These are phyloP conservation scores for Eucalyptus cladocalyx DNA, from an alignment of 345 rosid genomes.

Conservation along the genomic window DNA sequence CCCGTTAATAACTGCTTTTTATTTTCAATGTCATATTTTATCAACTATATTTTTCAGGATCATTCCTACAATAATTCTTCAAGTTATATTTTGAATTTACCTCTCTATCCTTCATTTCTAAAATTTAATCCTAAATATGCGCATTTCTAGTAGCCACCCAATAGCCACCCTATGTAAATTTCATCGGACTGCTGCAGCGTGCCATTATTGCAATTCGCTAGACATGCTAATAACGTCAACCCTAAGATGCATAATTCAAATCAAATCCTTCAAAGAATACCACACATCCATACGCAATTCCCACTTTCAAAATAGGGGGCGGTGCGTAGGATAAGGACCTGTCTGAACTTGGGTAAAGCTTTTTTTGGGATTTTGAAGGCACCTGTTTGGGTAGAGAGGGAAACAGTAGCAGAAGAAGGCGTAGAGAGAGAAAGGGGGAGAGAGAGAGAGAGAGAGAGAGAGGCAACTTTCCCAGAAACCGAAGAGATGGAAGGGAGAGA, in stretches of 20 bases:
- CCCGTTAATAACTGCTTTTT: not conserved
- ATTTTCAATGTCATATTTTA: not conserved
- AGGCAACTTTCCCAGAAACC: not conserved
- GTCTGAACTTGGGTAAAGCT: not conserved
- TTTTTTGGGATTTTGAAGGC: not conserved
- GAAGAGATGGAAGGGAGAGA: constrained; percentile 5
- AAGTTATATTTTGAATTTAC: not conserved
- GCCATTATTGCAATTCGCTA: not conserved
- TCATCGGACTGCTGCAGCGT: not conserved
- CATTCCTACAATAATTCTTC: not conserved
- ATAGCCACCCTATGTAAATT: not conserved
- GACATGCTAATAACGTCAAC: not conserved
- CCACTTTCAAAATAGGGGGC: not conserved
- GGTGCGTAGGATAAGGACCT: not conserved
- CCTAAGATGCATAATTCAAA: not conserved
- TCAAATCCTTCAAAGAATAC: not conserved
- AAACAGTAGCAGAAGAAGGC: not conserved
- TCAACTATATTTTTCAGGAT: not conserved
- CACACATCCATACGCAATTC: not conserved
- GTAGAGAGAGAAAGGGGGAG: constrained; percentile 6
- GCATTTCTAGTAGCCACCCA: not conserved
- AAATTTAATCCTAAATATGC: not conserved
- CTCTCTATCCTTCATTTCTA: not conserved
- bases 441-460: constrained; percentile 4
- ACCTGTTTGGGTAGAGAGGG: not conserved